Percentiles rank a stretch among this genome's conserved stretches.
Conservation (phyloP, 2,329 filamentous ascomycete species). For the Thielaviopsis punctulata region DNA sequence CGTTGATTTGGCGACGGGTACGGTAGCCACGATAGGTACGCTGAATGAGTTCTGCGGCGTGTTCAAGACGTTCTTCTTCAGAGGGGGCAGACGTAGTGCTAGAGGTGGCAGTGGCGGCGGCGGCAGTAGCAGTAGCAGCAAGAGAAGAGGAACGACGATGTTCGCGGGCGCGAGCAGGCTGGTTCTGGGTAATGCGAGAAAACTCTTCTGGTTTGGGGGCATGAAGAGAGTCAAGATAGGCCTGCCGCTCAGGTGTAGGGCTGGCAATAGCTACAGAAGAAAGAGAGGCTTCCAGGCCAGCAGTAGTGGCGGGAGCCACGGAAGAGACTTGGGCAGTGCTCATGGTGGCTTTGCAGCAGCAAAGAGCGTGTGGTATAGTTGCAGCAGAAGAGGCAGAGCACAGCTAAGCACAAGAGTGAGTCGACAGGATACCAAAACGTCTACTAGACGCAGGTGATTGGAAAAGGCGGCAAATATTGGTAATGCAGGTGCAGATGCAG, state of each 20-base stretch:
- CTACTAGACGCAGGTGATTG: background rate
- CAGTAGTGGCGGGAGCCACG: background rate
- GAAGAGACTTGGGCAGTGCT: background rate
- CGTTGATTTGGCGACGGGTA: conserved; percentile 50
- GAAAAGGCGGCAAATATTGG: background rate
- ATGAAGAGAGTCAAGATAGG: conserved; percentile 34
- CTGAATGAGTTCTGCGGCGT: conserved; percentile 43
- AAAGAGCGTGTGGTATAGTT: background rate
- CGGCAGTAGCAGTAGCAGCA: background rate
- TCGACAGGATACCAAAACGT: no score
- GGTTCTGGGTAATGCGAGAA: conserved; percentile 30
- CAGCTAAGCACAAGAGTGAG: background rate
- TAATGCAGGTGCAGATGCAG: background rate
- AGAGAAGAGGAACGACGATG: conserved; percentile 13
- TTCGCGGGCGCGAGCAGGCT: conserved; percentile 29
- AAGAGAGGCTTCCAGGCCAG: background rate
- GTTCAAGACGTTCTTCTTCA: conserved; percentile 14
- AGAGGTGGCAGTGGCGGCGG: background rate
- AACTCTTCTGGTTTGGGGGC: conserved; percentile 30
- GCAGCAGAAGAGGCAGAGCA: background rate
- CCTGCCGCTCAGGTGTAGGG: conserved; percentile 15
- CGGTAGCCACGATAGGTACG: conserved; percentile 65
- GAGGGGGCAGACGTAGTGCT: conserved; percentile 11
- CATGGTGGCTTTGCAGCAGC: background rate
- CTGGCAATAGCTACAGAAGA: background rate